These are phyloP conservation scores for Mycena amicta DNA, from an alignment of 768 basidiomycete species.

Conservation along the genomic window DNA sequence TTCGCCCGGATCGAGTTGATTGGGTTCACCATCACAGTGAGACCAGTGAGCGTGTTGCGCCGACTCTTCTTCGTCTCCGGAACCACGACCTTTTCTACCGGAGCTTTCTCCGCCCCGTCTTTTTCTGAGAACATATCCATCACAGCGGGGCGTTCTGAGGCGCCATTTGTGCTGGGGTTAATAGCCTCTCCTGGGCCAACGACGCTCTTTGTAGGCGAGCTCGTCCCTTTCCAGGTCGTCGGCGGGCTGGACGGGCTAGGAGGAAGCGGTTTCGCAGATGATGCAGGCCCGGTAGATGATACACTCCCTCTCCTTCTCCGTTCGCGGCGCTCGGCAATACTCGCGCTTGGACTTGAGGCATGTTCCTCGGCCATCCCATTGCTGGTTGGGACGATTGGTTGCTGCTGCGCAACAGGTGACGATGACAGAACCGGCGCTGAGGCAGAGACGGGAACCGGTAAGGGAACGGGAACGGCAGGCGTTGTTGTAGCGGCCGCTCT, in stretches of 20 bases:
- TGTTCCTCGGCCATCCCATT: neutral
- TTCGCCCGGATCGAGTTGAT: constrained; percentile 59
- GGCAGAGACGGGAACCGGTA: neutral
- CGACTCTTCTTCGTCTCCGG: constrained; percentile 57
- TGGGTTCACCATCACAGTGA: constrained; percentile 87
- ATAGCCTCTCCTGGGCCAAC: constrained; percentile 15
- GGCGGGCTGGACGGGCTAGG: constrained; percentile 22
- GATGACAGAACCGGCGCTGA: neutral
- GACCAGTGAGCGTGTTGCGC: constrained; percentile 60
- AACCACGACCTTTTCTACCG: neutral
- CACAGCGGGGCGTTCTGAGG: constrained; percentile 12
- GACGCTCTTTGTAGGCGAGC: constrained; percentile 9
- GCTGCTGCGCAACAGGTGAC: neutral
- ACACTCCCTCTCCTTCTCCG: constrained; percentile 12
- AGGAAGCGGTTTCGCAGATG: constrained; percentile 16
- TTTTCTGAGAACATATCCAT: constrained; percentile 18
- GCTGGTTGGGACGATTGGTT: too few relatives aligned
- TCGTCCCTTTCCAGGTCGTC: constrained; percentile 18
- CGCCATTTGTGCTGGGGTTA: neutral
- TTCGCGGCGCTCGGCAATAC: constrained; percentile 17
- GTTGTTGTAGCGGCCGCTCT: constrained; percentile 5
- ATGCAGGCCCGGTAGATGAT: constrained; percentile 2
- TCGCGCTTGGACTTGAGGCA: constrained; percentile 7
- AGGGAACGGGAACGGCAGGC: neutral
- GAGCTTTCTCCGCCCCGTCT: neutral